A percentile compares a stretch with the other conserved stretches of the same genome.
Conservation (phyloP, 768 basidiomycete species). For the Pleurotus salmoneostramineus region DNA sequence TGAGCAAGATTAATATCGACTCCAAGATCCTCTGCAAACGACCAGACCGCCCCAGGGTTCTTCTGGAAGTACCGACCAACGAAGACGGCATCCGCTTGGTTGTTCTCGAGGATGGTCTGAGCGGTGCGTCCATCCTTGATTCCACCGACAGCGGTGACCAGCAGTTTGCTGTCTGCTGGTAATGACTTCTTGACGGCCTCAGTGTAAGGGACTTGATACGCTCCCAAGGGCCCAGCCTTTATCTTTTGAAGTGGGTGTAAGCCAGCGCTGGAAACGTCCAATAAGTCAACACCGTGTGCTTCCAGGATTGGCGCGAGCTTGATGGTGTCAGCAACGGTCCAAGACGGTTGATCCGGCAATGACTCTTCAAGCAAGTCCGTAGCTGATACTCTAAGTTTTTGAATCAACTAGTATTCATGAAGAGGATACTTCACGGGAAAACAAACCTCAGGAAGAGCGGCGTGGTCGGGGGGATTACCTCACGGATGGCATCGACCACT, state of each 20-base stretch:
- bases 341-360: conserved; percentile 55
- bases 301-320: conserved; percentile 54
- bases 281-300: conserved; percentile 66
- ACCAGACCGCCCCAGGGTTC: conserved; percentile 50
- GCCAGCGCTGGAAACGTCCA: conserved; percentile 72
- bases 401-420: background rate
- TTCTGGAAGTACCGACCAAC: conserved; percentile 56
- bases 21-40: conserved; percentile 54
- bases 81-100: conserved; percentile 55
- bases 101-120: conserved; percentile 52
- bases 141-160: conserved; percentile 48
- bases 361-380: conserved; percentile 70
- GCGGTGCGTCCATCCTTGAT: conserved; percentile 55
- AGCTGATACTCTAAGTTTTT: conserved; percentile 50
- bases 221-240: conserved; percentile 21
- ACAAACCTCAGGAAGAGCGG: conserved; percentile 70
- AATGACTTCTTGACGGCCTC: conserved; percentile 43
- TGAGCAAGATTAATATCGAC: conserved; percentile 40
- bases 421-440: background rate
- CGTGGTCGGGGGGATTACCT: conserved; percentile 52
- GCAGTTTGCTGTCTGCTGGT: conserved; percentile 30
- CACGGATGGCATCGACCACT: conserved; percentile 60
- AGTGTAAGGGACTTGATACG: conserved; percentile 55
- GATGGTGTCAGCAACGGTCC: conserved; percentile 68
- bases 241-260: conserved; percentile 39